A percentile compares a stretch with the other conserved stretches of the same genome.
Conservation (phyloP, 768 basidiomycete species). For the Pleurotus citrinopileatus region DNA sequence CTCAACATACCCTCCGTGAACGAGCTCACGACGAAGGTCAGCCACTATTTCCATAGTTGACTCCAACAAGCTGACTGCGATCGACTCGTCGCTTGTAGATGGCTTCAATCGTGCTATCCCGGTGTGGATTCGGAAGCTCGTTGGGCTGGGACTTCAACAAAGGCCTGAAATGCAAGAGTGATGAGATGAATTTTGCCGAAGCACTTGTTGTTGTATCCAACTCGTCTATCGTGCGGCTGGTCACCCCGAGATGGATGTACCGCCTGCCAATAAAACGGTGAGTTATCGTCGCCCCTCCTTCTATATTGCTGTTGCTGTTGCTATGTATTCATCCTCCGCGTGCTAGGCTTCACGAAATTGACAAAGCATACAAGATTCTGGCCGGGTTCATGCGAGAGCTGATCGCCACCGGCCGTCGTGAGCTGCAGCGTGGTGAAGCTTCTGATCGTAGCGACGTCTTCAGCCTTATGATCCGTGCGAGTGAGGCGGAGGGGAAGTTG, state of each 20-base stretch:
- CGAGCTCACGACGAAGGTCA: slow-evolving; percentile 33
- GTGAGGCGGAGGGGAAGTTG: slow-evolving; percentile 35
- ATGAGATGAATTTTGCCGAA: slow-evolving; percentile 34
- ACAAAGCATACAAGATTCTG: slow-evolving; percentile 28
- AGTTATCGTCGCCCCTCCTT: slow-evolving; percentile 2
- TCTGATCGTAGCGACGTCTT: slow-evolving; percentile 19
- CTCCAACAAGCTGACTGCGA: background rate
- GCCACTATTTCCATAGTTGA: too few species aligned
- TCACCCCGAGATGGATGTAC: slow-evolving; percentile 35
- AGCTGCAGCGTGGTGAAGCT: slow-evolving; percentile 13
- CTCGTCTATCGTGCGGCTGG: slow-evolving; percentile 19
- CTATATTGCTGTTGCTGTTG: too few species aligned
- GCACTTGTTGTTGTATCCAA: slow-evolving; percentile 32
- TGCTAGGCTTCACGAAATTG: slow-evolving; percentile 16
- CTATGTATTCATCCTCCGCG: too few species aligned
- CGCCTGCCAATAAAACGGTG: slow-evolving; percentile 33
- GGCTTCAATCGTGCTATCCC: slow-evolving; percentile 39
- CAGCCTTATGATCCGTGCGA: slow-evolving; percentile 41
- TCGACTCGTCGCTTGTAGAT: slow-evolving; percentile 23
- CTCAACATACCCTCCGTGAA: slow-evolving; percentile 29
- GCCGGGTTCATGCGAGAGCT: slow-evolving; percentile 35
- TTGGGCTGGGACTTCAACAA: slow-evolving; percentile 39
- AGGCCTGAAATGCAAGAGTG: slow-evolving; percentile 26
- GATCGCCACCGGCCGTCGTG: slow-evolving; percentile 28
- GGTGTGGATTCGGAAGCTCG: slow-evolving; percentile 43